Conservation (phyloP, 2,329 filamentous ascomycete genomes). For the Geosmithia putterillii region DNA sequence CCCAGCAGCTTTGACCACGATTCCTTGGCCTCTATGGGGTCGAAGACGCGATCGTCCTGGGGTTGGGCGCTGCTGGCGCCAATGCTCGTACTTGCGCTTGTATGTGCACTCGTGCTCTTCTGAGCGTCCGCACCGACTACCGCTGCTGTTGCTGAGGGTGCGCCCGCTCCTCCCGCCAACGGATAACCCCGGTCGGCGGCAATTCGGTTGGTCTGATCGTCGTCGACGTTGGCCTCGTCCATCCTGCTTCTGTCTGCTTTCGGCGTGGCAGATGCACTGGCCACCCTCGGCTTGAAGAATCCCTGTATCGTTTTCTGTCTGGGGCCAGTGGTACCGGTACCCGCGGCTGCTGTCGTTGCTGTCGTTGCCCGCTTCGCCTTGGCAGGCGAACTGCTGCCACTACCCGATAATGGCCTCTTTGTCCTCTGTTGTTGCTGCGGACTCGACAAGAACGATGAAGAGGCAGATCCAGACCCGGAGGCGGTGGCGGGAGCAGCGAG, state of each 20-base stretch:
- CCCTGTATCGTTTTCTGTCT: constrained; percentile 54
- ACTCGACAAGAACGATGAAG: too few relatives aligned
- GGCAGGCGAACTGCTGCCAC: not conserved
- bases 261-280: not conserved
- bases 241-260: too few relatives aligned
- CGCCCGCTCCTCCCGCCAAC: too few relatives aligned
- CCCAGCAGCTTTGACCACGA: constrained; percentile 78
- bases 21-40: constrained; percentile 63
- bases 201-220: too few relatives aligned
- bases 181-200: not conserved
- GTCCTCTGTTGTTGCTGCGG: not conserved
- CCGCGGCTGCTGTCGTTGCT: not conserved
- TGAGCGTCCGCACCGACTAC: not conserved
- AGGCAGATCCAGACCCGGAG: too few relatives aligned
- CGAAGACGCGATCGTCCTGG: constrained; percentile 29
- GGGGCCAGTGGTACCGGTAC: too few relatives aligned
- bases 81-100: too few relatives aligned
- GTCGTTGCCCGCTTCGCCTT: constrained; percentile 10
- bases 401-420: constrained; percentile 4
- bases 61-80: not conserved
- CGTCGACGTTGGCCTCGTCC: constrained; percentile 1
- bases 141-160: too few relatives aligned
- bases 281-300: constrained; percentile 59
- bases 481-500: not conserved
- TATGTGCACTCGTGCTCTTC: not conserved